These are phyloP conservation scores for Pilobolus umbonatus DNA, from an alignment of 192 early-diverging fungal species.

Conservation along the genomic window DNA sequence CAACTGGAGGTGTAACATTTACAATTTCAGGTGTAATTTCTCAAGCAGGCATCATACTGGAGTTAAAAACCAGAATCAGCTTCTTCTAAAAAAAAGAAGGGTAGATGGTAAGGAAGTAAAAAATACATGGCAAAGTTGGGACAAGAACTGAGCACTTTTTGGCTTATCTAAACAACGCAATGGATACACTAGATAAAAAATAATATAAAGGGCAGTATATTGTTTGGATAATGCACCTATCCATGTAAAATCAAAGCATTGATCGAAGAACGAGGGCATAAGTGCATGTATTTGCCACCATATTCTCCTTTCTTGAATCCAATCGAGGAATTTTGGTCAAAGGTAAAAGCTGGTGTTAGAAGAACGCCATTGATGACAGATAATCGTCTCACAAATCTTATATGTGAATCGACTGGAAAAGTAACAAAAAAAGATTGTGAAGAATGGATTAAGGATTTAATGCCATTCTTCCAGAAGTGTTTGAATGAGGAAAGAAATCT, in stretches of 20 bases:
- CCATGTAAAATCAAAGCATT: slow-evolving; percentile 5
- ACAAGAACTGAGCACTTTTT: slow-evolving; percentile 18
- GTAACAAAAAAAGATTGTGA: slow-evolving; percentile 12
- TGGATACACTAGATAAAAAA: slow-evolving; percentile 10
- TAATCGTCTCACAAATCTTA: slow-evolving; percentile 22
- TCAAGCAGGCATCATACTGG: slow-evolving; percentile 21
- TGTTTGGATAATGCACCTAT: slow-evolving; percentile 22
- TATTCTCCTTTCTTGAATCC: slow-evolving; percentile 29
- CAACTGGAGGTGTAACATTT: slow-evolving; percentile 24
- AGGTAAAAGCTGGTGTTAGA: slow-evolving; percentile 16
- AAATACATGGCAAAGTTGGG: slow-evolving; percentile 17
- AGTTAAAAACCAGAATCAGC: slow-evolving; percentile 19
- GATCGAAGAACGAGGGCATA: slow-evolving; percentile 14
- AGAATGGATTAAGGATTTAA: slow-evolving; percentile 21
- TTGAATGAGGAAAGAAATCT: slow-evolving; percentile 26
- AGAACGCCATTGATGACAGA: slow-evolving; percentile 22
- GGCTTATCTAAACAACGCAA: slow-evolving; percentile 11
- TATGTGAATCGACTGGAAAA: slow-evolving; percentile 17
- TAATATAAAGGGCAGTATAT: slow-evolving; percentile 18
- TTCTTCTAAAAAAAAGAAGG: slow-evolving; percentile 24
- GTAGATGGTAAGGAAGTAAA: slow-evolving; percentile 18
- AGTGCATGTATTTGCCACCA: slow-evolving; percentile 22
- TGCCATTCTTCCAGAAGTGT: slow-evolving; percentile 18
- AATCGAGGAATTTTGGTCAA: slow-evolving; percentile 35
- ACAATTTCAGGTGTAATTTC: slow-evolving; percentile 23